Evolutionary conservation across 805 yeast genomes (phyloP).

Genomic region (Metschnikowia santaceciliae): DNA sequence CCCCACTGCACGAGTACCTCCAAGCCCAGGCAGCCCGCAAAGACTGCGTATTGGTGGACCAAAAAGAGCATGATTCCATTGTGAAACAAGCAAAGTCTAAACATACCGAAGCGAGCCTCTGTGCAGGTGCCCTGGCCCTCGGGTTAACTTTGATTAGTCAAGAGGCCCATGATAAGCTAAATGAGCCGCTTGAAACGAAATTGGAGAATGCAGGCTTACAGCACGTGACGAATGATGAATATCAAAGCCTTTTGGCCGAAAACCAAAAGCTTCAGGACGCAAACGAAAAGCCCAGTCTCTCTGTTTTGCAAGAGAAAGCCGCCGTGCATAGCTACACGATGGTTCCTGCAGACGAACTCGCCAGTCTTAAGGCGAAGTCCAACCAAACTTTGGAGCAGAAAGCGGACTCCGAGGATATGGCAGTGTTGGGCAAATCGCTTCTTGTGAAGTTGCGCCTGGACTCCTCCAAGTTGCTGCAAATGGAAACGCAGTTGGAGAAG

Average conservation of each 20-base stretch:
- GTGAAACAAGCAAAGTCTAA: conserved; percentile 8
- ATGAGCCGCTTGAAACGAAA: conserved; percentile 10
- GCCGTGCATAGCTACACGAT: conserved; percentile 5
- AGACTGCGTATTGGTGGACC: conserved; percentile 2
- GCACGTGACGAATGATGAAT: conserved; percentile 8
- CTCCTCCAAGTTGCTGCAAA: conserved; percentile 7
- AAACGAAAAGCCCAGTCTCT: conserved; percentile 7
- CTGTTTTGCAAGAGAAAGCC: conserved; percentile 10
- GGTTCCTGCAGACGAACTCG: conserved; percentile 12
- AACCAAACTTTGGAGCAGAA: conserved; percentile 11
- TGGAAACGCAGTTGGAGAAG: conserved; percentile 5
- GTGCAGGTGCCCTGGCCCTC: conserved; percentile 20
- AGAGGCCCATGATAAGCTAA: background rate
- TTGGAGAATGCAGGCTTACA: conserved; percentile 10
- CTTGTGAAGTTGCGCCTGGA: conserved; percentile 13
- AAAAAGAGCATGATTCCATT: conserved; percentile 9
- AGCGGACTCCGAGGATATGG: conserved; percentile 18
- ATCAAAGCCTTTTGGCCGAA: conserved; percentile 3
- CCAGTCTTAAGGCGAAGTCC: conserved; percentile 10
- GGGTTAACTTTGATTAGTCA: conserved; percentile 9
- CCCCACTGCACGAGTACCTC: conserved; percentile 15
- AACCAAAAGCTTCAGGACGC: conserved; percentile 1
- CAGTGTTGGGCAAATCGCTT: conserved; percentile 14
- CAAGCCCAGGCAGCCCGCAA: conserved; percentile 6
- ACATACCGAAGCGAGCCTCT: conserved; percentile 22